Conservation (phyloP, 257 asterid genomes). For the Scutellaria baicalensis region DNA sequence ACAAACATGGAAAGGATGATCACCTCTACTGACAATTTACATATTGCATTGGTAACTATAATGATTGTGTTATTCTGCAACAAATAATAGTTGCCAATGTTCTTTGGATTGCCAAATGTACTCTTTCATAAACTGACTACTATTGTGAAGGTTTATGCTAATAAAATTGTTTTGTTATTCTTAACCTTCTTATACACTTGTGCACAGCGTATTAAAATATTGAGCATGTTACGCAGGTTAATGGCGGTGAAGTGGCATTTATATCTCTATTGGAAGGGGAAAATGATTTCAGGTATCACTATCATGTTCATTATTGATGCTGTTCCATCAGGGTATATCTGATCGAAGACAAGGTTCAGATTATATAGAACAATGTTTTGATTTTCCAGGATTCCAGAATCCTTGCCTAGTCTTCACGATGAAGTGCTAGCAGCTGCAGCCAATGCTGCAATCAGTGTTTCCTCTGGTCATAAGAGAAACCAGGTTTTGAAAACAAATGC, state of each 20-base stretch:
- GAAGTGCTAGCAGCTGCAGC: constrained; percentile 88
- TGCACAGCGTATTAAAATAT: constrained; percentile 1
- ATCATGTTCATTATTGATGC: constrained; percentile 12
- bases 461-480: constrained; percentile 54
- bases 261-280: constrained; percentile 57
- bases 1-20: constrained; percentile 66
- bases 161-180: neutral
- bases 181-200: neutral
- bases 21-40: constrained; percentile 55
- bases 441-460: constrained; percentile 49
- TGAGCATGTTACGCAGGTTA: constrained; percentile 34
- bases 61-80: constrained; percentile 1
- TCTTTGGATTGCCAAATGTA: neutral
- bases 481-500: constrained; percentile 34
- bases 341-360: neutral
- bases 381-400: constrained; percentile 61
- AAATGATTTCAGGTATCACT: constrained; percentile 69
- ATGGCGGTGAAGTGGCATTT: constrained; percentile 77
- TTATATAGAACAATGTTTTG: constrained; percentile 14
- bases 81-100: neutral
- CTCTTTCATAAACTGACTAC: neutral
- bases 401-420: constrained; percentile 79
- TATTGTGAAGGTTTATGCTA: neutral
- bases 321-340: constrained; percentile 12
- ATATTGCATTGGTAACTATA: constrained; percentile 54